Conservation (phyloP, 306 rosid species). For the Alnus glutinosa region DNA sequence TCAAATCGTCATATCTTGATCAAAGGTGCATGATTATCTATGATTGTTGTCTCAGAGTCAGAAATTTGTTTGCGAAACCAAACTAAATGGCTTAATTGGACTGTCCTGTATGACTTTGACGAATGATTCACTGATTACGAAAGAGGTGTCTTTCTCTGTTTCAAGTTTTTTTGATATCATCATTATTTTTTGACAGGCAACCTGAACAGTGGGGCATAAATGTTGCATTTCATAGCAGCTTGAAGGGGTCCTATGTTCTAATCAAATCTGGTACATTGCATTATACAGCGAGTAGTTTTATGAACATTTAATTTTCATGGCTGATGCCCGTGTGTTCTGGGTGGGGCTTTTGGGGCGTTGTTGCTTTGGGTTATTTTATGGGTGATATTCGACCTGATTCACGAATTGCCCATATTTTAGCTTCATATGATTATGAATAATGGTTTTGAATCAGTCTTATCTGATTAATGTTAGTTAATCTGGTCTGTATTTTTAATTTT, state of each 20-base stretch:
- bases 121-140: too few relatives aligned
- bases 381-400: slow-evolving; percentile 31
- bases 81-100: not conserved
- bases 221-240: slow-evolving; percentile 31
- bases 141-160: not conserved
- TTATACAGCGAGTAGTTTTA: slow-evolving; percentile 33
- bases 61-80: not conserved
- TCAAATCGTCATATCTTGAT: not conserved
- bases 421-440: slow-evolving; percentile 22
- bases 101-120: not conserved
- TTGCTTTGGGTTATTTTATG: slow-evolving; percentile 29
- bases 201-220: slow-evolving; percentile 23
- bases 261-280: slow-evolving; percentile 9
- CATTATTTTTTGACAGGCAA: slow-evolving; percentile 10
- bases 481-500: not conserved
- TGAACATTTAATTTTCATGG: slow-evolving; percentile 28
- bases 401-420: slow-evolving; percentile 23
- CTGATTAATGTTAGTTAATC: not conserved
- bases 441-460: slow-evolving; percentile 16
- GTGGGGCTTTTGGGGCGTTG: slow-evolving; percentile 39
- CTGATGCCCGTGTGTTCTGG: slow-evolving; percentile 40
- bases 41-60: not conserved
- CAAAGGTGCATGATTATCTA: not conserved
- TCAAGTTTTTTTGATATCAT: not conserved
- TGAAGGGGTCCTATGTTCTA: slow-evolving; percentile 18